Evolutionary conservation across 345 rosid genomes (phyloP).

Genomic region (Iberis pinnata): DNA sequence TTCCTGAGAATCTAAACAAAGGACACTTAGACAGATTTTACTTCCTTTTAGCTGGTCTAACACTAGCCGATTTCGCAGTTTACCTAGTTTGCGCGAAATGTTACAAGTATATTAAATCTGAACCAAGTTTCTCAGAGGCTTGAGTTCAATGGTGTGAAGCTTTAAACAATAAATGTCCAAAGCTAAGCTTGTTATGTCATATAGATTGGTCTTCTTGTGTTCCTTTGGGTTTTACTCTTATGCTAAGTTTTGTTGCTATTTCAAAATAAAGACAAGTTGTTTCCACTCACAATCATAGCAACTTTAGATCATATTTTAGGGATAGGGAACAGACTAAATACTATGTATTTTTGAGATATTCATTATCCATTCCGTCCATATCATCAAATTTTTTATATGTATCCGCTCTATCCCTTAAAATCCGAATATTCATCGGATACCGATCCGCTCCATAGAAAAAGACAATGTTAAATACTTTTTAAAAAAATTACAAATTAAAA

Average conservation of each 20-base stretch:
- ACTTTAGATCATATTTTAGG: background rate
- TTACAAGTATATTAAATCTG: constrained; percentile 63
- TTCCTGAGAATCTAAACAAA: constrained; percentile 75
- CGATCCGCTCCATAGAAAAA: too few species aligned
- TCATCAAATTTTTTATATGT: too few species aligned
- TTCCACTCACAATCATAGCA: constrained; percentile 3
- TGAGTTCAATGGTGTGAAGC: constrained; percentile 28
- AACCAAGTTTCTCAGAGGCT: constrained; percentile 35
- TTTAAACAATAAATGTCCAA: constrained; percentile 14
- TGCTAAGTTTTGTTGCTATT: constrained; percentile 14
- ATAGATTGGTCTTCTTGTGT: constrained; percentile 10
- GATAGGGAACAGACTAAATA: too few species aligned
- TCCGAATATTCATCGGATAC: too few species aligned
- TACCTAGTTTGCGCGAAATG: constrained; percentile 64
- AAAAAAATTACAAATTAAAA: too few species aligned
- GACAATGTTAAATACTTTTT: too few species aligned
- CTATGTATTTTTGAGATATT: too few species aligned
- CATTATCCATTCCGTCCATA: too few species aligned
- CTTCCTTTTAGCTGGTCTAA: constrained; percentile 80
- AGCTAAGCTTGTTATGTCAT: constrained; percentile 27
- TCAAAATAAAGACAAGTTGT: constrained; percentile 17
- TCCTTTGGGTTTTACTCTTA: constrained; percentile 2
- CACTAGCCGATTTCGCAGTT: constrained; percentile 53
- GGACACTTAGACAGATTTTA: constrained; percentile 87
- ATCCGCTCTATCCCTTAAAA: too few species aligned